These are phyloP conservation scores for Ilex asprella DNA, from an alignment of 257 asterid species.

Conservation along the genomic window DNA sequence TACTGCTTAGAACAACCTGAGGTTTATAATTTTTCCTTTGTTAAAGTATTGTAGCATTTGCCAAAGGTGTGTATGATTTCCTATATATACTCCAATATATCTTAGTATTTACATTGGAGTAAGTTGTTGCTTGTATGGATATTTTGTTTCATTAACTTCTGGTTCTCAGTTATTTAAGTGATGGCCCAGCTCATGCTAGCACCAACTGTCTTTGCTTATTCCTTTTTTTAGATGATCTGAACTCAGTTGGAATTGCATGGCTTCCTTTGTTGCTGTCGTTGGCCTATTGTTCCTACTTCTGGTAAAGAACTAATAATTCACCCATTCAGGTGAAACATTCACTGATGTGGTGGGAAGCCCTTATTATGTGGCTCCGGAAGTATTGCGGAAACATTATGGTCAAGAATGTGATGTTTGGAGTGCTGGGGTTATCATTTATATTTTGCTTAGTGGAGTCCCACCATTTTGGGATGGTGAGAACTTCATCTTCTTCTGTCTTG, in stretches of 20 bases:
- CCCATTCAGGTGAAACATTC: conserved; percentile 42
- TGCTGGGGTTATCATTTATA: conserved; percentile 64
- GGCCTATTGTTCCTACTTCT: conserved; percentile 2
- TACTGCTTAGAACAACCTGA: too few relatives aligned
- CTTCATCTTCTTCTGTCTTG: neutral
- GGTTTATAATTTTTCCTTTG: too few relatives aligned
- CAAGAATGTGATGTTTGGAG: conserved; percentile 71
- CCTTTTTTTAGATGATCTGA: too few relatives aligned
- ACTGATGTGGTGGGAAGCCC: conserved; percentile 67
- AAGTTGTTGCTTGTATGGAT: too few relatives aligned
- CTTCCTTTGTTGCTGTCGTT: conserved; percentile 5
- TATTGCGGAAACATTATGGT: conserved; percentile 46
- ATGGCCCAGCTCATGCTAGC: too few relatives aligned
- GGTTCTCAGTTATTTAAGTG: too few relatives aligned
- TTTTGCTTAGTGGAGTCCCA: conserved; percentile 58
- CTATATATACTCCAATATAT: too few relatives aligned
- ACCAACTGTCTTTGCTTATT: too few relatives aligned
- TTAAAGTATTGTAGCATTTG: too few relatives aligned
- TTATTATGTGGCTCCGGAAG: conserved; percentile 66
- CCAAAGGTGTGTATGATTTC: too few relatives aligned
- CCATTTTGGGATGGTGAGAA: conserved; percentile 64
- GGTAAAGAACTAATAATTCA: conserved; percentile 15
- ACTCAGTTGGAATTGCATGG: neutral
- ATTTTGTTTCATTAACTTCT: too few relatives aligned
- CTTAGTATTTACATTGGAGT: too few relatives aligned